A percentile compares a stretch with the other conserved stretches of the same genome.
Evolutionary conservation across 495 filamentous ascomycete species (phyloP).

Genomic region (Podospora pseudopauciseta): DNA sequence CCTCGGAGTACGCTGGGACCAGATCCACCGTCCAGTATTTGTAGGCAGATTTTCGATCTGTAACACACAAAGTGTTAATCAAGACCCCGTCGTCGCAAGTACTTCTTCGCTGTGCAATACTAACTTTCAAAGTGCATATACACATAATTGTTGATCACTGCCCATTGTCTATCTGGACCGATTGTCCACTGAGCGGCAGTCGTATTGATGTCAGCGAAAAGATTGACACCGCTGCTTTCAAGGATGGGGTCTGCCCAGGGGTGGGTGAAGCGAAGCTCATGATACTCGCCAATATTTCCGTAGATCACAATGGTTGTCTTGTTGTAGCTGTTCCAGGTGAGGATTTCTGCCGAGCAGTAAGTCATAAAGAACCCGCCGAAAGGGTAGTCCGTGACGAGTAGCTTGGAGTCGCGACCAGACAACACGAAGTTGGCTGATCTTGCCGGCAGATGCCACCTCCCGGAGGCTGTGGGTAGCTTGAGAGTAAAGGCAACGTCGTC

Average conservation of each 20-base stretch:
- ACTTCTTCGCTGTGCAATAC: not conserved
- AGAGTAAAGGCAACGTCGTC: constrained; percentile 49
- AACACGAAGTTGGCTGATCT: constrained; percentile 59
- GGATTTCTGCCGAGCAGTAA: constrained; percentile 74
- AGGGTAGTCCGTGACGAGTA: constrained; percentile 69
- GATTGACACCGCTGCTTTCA: constrained; percentile 32
- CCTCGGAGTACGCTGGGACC: constrained; percentile 9
- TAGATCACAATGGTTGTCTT: constrained; percentile 64
- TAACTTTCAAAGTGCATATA: constrained; percentile 33
- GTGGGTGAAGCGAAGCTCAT: constrained; percentile 60
- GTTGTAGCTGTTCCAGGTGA: constrained; percentile 51
- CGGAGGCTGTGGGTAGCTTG: constrained; percentile 57
- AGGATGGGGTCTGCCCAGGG: constrained; percentile 35
- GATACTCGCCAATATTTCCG: constrained; percentile 63
- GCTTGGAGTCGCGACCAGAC: constrained; percentile 69
- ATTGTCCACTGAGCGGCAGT: constrained; percentile 14
- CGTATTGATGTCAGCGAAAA: not conserved
- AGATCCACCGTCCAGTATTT: constrained; percentile 66
- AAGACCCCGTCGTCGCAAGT: not conserved
- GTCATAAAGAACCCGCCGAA: constrained; percentile 60
- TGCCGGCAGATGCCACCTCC: constrained; percentile 60
- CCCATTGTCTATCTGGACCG: not conserved
- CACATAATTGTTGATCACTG: constrained; percentile 36
- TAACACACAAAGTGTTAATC: not conserved
- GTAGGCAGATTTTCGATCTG: constrained; percentile 68